phyloP scores from a whole-genome alignment of 805 yeast species.

The Cyberlindnera mycetangii region DNA sequence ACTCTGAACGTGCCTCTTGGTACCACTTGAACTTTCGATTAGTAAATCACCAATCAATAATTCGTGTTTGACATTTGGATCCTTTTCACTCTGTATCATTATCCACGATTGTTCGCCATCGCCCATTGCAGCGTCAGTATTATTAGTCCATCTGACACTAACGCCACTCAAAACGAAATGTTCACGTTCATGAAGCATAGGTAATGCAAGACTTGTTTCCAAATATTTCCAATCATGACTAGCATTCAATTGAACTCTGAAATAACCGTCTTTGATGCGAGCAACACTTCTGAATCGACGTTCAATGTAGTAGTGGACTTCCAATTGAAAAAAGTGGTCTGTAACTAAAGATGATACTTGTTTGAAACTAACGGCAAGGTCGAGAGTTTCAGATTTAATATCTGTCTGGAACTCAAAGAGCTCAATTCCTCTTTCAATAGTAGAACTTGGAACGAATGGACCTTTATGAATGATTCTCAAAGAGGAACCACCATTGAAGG shows the following conservation, averaged over 20 bases:
- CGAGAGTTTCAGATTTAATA: conserved; percentile 16
- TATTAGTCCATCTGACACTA: conserved; percentile 6
- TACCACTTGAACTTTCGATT: conserved; percentile 13
- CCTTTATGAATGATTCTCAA: conserved; percentile 25
- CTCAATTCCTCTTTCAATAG: conserved; percentile 7
- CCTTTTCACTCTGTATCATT: conserved; percentile 11
- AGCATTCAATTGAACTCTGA: conserved; percentile 30
- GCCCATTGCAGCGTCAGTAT: conserved; percentile 16
- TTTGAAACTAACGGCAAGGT: conserved; percentile 27
- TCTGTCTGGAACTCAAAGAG: conserved; percentile 33
- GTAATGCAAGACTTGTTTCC: conserved; percentile 19
- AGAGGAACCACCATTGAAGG: conserved; percentile 37
- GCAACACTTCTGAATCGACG: conserved; percentile 30
- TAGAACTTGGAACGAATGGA: neutral
- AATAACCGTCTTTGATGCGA: conserved; percentile 31
- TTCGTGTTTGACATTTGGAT: conserved; percentile 9
- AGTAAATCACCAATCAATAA: conserved; percentile 27
- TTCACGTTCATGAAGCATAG: conserved; percentile 24
- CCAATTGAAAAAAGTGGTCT: conserved; percentile 30
- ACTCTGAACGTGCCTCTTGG: neutral
- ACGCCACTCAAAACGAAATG: conserved; percentile 25
- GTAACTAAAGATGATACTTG: conserved; percentile 20
- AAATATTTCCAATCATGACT: conserved; percentile 22
- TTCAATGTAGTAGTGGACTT: conserved; percentile 33
- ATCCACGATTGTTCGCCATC: conserved; percentile 28